These are phyloP conservation scores for Gilbertella persicaria DNA, from an alignment of 371 early-diverging fungal genomes.

Conservation along the genomic window DNA sequence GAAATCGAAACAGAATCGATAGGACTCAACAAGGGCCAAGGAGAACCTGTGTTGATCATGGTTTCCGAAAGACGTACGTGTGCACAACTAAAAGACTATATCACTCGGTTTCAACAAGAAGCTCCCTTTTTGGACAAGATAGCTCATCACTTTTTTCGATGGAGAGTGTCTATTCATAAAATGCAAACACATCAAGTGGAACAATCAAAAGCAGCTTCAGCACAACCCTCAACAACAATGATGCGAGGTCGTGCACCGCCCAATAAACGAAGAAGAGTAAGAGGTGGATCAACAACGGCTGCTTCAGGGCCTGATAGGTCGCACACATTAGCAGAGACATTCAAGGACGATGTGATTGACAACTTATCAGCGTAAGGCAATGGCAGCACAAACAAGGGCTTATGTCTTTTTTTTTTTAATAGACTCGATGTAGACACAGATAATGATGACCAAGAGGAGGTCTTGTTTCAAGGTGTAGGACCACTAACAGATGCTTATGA, in stretches of 20 bases:
- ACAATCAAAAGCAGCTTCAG: constrained; percentile 6
- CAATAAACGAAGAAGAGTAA: constrained; percentile 77
- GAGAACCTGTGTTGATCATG: constrained; percentile 68
- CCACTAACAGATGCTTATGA: background rate
- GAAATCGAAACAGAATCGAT: constrained; percentile 70
- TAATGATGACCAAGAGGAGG: constrained; percentile 5
- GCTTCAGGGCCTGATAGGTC: constrained; percentile 30
- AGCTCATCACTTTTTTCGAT: constrained; percentile 63
- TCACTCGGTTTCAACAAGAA: constrained; percentile 28
- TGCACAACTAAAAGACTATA: constrained; percentile 64
- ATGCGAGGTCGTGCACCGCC: constrained; percentile 49
- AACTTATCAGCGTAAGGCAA: constrained; percentile 4
- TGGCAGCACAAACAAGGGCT: background rate
- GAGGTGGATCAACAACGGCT: constrained; percentile 68
- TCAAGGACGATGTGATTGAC: constrained; percentile 30
- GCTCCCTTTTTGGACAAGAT: constrained; percentile 49
- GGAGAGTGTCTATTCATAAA: constrained; percentile 59
- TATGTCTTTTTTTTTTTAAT: background rate
- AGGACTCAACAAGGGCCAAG: constrained; percentile 9
- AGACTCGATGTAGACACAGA: background rate
- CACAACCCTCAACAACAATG: constrained; percentile 1
- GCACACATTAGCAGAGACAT: constrained; percentile 27
- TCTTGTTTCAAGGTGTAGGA: background rate
- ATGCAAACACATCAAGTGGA: constrained; percentile 40
- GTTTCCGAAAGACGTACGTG: constrained; percentile 69